These are phyloP conservation scores for Colletotrichum lentis DNA, from an alignment of 2,329 filamentous ascomycete species.

Conservation along the genomic window DNA sequence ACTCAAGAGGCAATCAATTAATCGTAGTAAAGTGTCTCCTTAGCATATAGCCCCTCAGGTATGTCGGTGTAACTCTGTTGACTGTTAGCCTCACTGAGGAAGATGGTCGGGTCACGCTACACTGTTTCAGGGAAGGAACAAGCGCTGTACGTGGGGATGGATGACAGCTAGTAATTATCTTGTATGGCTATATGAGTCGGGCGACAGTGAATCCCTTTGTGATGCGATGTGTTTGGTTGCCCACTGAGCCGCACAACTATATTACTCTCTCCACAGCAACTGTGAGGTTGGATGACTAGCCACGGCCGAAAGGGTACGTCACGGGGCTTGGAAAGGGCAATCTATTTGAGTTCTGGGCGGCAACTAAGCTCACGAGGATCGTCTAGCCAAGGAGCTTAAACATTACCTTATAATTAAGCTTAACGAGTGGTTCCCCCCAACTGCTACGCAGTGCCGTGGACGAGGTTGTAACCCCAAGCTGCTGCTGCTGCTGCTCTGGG, in stretches of 20 bases:
- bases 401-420: slow-evolving; percentile 10
- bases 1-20: no score
- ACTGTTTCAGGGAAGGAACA: background rate
- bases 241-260: background rate
- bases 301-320: background rate
- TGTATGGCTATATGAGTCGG: background rate
- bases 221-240: background rate
- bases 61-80: background rate
- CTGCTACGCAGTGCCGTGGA: no score
- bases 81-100: background rate
- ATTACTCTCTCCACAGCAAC: background rate
- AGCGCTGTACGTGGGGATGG: background rate
- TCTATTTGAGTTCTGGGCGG: no score
- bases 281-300: background rate
- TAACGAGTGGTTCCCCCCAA: background rate
- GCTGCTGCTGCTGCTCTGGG: no score
- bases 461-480: no score
- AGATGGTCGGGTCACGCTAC: background rate
- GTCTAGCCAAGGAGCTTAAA: no score
- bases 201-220: background rate
- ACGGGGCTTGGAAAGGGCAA: no score
- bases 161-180: no score
- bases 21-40: background rate
- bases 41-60: background rate
- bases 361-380: no score